These are phyloP conservation scores for Gloeopeniophorella convolvens DNA, from an alignment of 768 basidiomycete genomes.

Conservation along the genomic window DNA sequence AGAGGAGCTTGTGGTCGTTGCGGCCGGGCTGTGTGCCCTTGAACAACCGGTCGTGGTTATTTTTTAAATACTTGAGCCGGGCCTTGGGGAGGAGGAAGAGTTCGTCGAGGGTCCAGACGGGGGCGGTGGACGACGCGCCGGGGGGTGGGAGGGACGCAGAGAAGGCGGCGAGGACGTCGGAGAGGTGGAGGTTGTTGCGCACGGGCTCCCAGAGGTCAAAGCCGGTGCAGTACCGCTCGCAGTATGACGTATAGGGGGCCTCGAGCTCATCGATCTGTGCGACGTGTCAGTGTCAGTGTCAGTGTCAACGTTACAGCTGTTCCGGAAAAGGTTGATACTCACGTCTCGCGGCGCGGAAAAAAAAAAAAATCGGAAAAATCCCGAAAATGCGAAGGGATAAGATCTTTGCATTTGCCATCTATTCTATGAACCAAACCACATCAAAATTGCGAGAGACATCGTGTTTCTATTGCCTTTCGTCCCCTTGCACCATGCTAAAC, in stretches of 20 bases:
- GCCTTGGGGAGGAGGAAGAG: constrained; percentile 83
- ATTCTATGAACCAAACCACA: too few relatives aligned
- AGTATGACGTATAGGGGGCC: constrained; percentile 77
- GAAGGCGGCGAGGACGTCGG: constrained; percentile 58
- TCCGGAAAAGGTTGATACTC: too few relatives aligned
- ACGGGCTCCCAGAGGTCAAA: constrained; percentile 84
- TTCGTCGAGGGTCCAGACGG: too few relatives aligned
- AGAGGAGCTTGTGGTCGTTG: constrained; percentile 77
- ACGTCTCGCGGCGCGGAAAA: too few relatives aligned
- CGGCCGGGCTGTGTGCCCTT: constrained; percentile 82
- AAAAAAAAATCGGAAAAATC: too few relatives aligned
- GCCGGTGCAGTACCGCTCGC: constrained; percentile 57
- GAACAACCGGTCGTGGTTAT: constrained; percentile 77
- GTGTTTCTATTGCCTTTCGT: too few relatives aligned
- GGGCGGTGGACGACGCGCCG: constrained; percentile 30
- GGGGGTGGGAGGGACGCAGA: constrained; percentile 56
- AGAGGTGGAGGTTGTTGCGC: constrained; percentile 63
- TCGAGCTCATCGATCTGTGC: constrained; percentile 85
- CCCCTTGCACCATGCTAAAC: too few relatives aligned
- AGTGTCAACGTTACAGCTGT: not conserved
- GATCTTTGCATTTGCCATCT: too few relatives aligned
- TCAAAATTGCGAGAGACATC: too few relatives aligned
- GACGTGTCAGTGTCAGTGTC: constrained; percentile 14
- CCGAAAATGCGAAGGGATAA: too few relatives aligned
- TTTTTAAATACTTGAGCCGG: constrained; percentile 87